phyloP scores from a whole-genome alignment of 2,329 filamentous ascomycete species.

The Colletotrichum karsti region DNA sequence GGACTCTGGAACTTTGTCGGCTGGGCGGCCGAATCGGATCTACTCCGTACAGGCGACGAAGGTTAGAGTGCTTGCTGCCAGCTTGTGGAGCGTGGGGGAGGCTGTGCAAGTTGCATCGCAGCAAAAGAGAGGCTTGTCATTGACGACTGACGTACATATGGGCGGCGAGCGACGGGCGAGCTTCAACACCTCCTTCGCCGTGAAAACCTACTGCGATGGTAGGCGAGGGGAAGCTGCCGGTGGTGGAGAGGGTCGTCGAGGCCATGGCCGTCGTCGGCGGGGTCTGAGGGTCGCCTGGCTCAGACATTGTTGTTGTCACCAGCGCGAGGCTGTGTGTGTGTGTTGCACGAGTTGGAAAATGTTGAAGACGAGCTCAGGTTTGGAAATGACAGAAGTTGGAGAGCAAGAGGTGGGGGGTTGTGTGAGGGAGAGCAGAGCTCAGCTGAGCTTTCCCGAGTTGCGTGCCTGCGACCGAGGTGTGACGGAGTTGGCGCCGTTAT shows the following conservation, averaged over 20 bases:
- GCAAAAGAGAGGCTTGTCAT: background rate
- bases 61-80: constrained; percentile 20
- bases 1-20: constrained; percentile 57
- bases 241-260: constrained; percentile 3
- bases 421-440: background rate
- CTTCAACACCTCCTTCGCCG: constrained; percentile 15
- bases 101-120: constrained; percentile 28
- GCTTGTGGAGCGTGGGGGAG: constrained; percentile 27
- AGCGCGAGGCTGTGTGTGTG: background rate
- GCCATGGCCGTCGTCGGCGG: constrained; percentile 26
- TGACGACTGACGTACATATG: constrained; percentile 50
- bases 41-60: constrained; percentile 4
- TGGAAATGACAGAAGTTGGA: constrained; percentile 4
- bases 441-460: background rate
- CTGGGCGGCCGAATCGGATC: constrained; percentile 29
- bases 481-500: background rate
- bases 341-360: background rate
- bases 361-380: background rate
- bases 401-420: background rate
- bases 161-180: constrained; percentile 43
- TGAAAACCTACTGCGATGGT: constrained; percentile 28
- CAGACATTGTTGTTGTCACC: constrained; percentile 5
- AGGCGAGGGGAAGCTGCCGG: constrained; percentile 22
- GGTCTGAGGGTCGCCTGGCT: constrained; percentile 1
- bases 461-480: background rate